A percentile compares a stretch with the other conserved stretches of the same genome.
Evolutionary conservation across 225 moss, liverwort and hornwort genomes (phyloP).

Genomic region (Polytrichum formosum): DNA sequence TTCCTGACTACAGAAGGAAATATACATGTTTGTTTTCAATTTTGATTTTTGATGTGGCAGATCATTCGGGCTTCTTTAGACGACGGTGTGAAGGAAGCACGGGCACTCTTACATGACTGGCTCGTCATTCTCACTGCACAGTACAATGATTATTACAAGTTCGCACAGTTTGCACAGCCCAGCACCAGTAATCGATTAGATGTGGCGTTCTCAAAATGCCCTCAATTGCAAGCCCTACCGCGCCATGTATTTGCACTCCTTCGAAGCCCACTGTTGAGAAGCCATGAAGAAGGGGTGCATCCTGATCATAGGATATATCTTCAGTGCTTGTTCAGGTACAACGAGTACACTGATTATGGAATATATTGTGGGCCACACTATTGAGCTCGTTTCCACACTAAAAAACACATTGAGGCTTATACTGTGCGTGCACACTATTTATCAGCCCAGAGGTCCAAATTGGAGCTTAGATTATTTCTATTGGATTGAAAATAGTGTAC

Average conservation of each 20-base stretch:
- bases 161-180: constrained; percentile 73
- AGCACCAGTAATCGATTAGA: constrained; percentile 69
- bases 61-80: constrained; percentile 93
- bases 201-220: constrained; percentile 78
- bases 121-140: constrained; percentile 96
- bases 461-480: too few species aligned
- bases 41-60: constrained; percentile 28
- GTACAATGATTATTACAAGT: constrained; percentile 89
- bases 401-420: too few species aligned
- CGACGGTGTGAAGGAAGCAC: constrained; percentile 94
- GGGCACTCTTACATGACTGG: constrained; percentile 92
- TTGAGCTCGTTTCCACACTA: too few species aligned
- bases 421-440: too few species aligned
- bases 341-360: too few species aligned
- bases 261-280: constrained; percentile 59
- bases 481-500: too few species aligned
- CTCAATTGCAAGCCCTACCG: constrained; percentile 80
- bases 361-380: too few species aligned
- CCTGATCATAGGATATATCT: constrained; percentile 96
- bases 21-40: neutral
- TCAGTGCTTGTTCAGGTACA: constrained; percentile 91
- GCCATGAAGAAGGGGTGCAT: constrained; percentile 97
- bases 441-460: too few species aligned
- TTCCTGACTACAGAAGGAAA: neutral
- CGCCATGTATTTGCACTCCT: constrained; percentile 93